Evolutionary conservation across 2,329 filamentous ascomycete species (phyloP).

Genomic region (Cytospora piceicola): DNA sequence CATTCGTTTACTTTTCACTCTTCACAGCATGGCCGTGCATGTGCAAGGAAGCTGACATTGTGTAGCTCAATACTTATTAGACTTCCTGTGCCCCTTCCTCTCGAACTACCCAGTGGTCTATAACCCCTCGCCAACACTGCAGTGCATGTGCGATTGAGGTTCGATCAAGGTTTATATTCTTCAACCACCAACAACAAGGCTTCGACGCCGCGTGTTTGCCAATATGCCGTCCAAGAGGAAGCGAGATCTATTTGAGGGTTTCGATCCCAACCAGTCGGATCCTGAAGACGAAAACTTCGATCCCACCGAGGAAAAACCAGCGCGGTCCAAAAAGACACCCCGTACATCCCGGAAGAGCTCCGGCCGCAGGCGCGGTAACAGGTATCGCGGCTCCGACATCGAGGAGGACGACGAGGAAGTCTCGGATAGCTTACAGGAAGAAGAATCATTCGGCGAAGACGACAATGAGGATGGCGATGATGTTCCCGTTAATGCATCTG

Average conservation of each 20-base stretch:
- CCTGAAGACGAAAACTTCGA: constrained; percentile 69
- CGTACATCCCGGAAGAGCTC: constrained; percentile 38
- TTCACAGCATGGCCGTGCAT: not conserved
- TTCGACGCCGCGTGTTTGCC: not conserved
- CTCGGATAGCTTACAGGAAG: constrained; percentile 57
- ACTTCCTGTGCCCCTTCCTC: not conserved
- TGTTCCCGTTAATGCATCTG: constrained; percentile 50
- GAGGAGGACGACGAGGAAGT: constrained; percentile 62
- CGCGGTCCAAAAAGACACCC: constrained; percentile 45
- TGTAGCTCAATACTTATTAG: not conserved
- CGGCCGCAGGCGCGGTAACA: constrained; percentile 35
- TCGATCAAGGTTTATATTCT: not conserved
- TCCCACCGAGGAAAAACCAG: constrained; percentile 51
- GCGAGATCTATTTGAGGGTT: constrained; percentile 57
- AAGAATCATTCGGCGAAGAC: constrained; percentile 53
- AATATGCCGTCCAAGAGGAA: constrained; percentile 59
- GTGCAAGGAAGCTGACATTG: not conserved
- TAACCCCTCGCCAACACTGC: not conserved
- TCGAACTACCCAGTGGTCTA: not conserved
- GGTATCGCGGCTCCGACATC: constrained; percentile 65
- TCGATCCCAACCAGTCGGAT: constrained; percentile 70
- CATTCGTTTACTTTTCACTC: not conserved
- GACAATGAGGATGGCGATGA: constrained; percentile 49
- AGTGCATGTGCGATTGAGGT: not conserved
- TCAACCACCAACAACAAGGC: not conserved